These are phyloP conservation scores for Vanrija sp. DNA, from an alignment of 1,284 basidiomycete genomes.

Conservation along the genomic window DNA sequence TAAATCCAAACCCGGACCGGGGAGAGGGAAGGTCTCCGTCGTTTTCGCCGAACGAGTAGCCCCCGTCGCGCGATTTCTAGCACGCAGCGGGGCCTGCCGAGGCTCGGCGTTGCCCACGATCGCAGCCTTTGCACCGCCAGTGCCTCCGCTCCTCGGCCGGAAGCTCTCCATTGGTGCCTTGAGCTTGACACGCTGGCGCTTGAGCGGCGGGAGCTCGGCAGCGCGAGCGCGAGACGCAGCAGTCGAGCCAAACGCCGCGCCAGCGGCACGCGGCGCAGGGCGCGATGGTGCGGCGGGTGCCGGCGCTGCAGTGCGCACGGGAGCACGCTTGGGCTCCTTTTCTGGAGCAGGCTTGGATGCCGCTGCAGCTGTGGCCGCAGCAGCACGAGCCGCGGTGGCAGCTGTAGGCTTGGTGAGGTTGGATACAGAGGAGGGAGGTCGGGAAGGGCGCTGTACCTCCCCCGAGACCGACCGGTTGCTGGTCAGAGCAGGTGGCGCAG, in stretches of 20 bases:
- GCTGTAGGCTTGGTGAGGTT: conserved; percentile 17
- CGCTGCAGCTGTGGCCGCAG: conserved; percentile 3
- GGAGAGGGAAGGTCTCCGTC: conserved; percentile 13
- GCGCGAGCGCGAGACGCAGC: conserved; percentile 17
- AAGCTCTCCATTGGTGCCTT: conserved; percentile 43
- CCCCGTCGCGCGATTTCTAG: too few relatives aligned
- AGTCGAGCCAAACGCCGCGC: conserved; percentile 4
- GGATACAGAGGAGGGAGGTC: neutral
- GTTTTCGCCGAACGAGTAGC: neutral
- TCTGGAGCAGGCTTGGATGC: neutral
- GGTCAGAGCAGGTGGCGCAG: conserved; percentile 3
- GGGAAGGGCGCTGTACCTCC: too few relatives aligned
- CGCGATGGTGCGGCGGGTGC: neutral
- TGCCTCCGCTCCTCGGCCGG: conserved; percentile 18
- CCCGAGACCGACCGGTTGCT: conserved; percentile 7
- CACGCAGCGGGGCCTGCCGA: too few relatives aligned
- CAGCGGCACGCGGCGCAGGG: neutral
- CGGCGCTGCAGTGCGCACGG: neutral
- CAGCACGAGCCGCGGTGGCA: conserved; percentile 15
- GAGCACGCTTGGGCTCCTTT: neutral
- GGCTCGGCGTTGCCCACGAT: too few relatives aligned
- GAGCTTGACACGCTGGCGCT: conserved; percentile 34
- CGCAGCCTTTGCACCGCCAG: conserved; percentile 2
- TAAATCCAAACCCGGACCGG: conserved; percentile 2
- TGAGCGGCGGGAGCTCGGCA: conserved; percentile 23